phyloP scores from a whole-genome alignment of 192 early-diverging fungal genomes.

The Coemansia sp. region DNA sequence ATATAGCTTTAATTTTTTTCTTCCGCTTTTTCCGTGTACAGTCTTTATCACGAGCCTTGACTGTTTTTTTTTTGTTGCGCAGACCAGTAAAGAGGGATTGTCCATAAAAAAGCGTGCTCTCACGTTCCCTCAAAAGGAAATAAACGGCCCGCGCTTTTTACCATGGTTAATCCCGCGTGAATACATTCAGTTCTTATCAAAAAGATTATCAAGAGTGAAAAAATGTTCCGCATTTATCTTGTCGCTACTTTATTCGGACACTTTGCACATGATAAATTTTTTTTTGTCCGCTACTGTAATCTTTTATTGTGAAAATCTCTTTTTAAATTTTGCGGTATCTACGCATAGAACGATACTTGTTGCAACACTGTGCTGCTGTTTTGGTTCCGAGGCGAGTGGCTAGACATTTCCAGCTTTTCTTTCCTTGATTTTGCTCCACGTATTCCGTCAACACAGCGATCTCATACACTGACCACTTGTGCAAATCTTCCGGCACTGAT shows the following conservation, averaged over 20 bases:
- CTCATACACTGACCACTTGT: constrained; percentile 34
- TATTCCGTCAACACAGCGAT: constrained; percentile 25
- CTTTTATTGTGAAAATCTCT: neutral
- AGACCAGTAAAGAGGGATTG: neutral
- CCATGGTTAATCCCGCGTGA: neutral
- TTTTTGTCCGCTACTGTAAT: neutral
- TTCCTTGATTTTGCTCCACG: constrained; percentile 10
- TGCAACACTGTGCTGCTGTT: constrained; percentile 35
- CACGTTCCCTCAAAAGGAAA: neutral
- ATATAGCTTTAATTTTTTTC: neutral
- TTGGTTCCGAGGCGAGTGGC: constrained; percentile 35
- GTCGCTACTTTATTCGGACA: neutral
- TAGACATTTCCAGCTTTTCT: constrained; percentile 38
- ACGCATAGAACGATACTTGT: constrained; percentile 45
- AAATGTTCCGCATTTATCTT: neutral
- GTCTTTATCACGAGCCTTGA: neutral
- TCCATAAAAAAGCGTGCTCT: neutral
- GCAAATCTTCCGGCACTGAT: neutral
- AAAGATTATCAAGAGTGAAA: neutral
- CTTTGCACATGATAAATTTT: neutral
- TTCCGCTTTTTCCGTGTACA: constrained; percentile 3
- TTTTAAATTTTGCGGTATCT: constrained; percentile 5
- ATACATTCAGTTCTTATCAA: neutral
- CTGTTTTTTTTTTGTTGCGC: too few relatives aligned
- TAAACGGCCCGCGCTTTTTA: constrained; percentile 2